Evolutionary conservation across 176 grass and related monocot genomes (phyloP), one percentile per base, ranked within the genome.

Genomic region (Echinochloa phyllopogon): DNA sequence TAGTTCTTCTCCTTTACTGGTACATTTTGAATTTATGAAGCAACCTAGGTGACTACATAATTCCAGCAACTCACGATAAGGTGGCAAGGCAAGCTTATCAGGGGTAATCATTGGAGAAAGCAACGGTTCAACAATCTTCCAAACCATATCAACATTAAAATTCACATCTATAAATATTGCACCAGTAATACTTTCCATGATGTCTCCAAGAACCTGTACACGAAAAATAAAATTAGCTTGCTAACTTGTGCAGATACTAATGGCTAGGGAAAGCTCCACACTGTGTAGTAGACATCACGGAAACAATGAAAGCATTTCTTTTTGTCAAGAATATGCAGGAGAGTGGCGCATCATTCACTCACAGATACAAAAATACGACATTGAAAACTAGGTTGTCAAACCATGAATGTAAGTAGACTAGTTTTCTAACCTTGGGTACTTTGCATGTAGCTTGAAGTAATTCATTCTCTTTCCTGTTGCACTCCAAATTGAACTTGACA

Each of bases 21-120:
- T 87, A 43, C 68, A 90, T 80, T 82, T 94, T 87, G 85, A 82
- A 17, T 91, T 86, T 77, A 95, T 82, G 85, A 90, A 95, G 65
- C 89, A 98, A 63, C 96, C 96, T 73, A 91, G 85, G 58, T 94
- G 91, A 62, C 87, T 88, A 65, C 93, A 98, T 42, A 98, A 67
- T 77, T 98, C 96, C 72, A 78, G 90, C 65, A 95, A 88, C 78
- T 98, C 93, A 42, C 91, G 96, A 33, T 89, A 92, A 76, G 96
- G 91, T 74, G 91, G 79, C 69, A 98, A 85, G 55, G 89, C 91
- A 74, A 95, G 93, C 64, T 90, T 98, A 72, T 98, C 90, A 90
- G 93, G 93, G 75, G 96, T 98, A 17, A 94, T 92, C 75, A 95
- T 83, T 76, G 96, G 96, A 77, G 91, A 94, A 86, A 95, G 88